Base-by-base conservation (phyloP, 768 basidiomycete species). In the Cystobasidium tubakii region DNA sequence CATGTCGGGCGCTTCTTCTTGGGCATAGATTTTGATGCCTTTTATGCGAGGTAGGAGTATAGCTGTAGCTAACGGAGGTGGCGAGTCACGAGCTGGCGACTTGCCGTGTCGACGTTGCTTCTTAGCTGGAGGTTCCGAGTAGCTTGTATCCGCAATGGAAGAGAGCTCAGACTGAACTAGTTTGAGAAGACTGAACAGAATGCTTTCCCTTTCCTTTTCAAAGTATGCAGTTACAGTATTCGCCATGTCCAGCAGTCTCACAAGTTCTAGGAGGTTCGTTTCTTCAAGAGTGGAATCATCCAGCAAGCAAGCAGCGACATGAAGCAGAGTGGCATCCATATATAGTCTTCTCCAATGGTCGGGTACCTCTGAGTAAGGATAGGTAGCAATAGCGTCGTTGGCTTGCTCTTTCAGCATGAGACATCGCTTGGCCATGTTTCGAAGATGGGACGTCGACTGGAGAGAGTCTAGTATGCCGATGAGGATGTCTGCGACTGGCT, bases 181-280 rank as follows among this genome's bases (percentile, higher is more conserved):
- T 34, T 77, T 77, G 75, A 98, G 90, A 50, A 90, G 80, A 31
- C 83, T 82, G 54, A 87, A 84, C n/a, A 91, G 84, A 55, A 88
- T 77, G 34, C 89, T 86, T 44, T 87, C 81, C 53, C 89, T 83
- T 15, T 83, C 82, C 21, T 84, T 81, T 1, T 89, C 90, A 27
- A 87, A 84, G 1, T 88, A 87, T 1, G 93, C 93, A 17, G 92
- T 88, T 63, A 94, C 84, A 75, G 98, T 87, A 75, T 97, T 88
- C 0, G 89, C 88, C 76, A 84, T 84, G 79, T 99, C 96, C 29
- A 97, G 82, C 17, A 84, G 81, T 4, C 83, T 82, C 44, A 97
- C 85, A 27, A 78, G 67, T 0, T 77, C 85, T 50, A 73, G 43
- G 29, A 50, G 25, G 13, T 63, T 27, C 13, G 39, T 39, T 31